phyloP scores from a whole-genome alignment of 495 filamentous ascomycete species.

The Hypomontagnella monticulosa region DNA sequence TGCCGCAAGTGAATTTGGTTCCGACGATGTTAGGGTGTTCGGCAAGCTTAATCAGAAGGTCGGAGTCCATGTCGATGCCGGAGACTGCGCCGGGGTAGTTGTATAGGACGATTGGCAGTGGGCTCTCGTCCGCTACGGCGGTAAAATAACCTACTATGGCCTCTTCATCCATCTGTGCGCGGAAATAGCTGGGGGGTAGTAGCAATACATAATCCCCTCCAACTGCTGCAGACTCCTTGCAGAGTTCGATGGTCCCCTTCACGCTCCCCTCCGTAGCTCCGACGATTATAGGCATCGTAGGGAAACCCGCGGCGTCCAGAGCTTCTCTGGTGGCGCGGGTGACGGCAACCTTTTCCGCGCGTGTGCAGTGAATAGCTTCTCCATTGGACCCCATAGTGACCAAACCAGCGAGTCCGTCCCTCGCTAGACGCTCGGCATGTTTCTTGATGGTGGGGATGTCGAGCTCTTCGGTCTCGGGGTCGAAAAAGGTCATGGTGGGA shows the following conservation, averaged over 20 bases:
- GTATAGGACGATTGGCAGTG: constrained; percentile 84
- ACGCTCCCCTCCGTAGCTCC: constrained; percentile 83
- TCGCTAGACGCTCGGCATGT: constrained; percentile 82
- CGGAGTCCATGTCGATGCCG: constrained; percentile 93
- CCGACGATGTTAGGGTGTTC: constrained; percentile 85
- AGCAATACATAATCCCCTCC: constrained; percentile 83
- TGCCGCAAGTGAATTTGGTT: constrained; percentile 92
- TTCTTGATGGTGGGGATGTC: constrained; percentile 80
- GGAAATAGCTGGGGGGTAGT: constrained; percentile 86
- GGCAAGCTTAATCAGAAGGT: constrained; percentile 82
- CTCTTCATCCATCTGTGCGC: constrained; percentile 78
- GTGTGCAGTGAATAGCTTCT: constrained; percentile 84
- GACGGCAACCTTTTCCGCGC: constrained; percentile 77
- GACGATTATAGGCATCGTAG: constrained; percentile 79
- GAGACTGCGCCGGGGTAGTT: constrained; percentile 92
- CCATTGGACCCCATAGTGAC: constrained; percentile 93
- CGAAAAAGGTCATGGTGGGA: constrained; percentile 91
- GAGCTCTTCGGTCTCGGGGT: constrained; percentile 81
- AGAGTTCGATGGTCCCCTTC: constrained; percentile 77
- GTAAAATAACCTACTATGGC: constrained; percentile 81
- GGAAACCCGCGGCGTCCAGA: constrained; percentile 82
- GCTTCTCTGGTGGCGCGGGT: constrained; percentile 83
- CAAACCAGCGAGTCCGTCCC: constrained; percentile 81
- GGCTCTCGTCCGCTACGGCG: constrained; percentile 75
- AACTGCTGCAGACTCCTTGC: constrained; percentile 70